Evolutionary conservation across 192 early-diverging fungal genomes (phyloP).

Genomic region (Gonapodya prolifera): DNA sequence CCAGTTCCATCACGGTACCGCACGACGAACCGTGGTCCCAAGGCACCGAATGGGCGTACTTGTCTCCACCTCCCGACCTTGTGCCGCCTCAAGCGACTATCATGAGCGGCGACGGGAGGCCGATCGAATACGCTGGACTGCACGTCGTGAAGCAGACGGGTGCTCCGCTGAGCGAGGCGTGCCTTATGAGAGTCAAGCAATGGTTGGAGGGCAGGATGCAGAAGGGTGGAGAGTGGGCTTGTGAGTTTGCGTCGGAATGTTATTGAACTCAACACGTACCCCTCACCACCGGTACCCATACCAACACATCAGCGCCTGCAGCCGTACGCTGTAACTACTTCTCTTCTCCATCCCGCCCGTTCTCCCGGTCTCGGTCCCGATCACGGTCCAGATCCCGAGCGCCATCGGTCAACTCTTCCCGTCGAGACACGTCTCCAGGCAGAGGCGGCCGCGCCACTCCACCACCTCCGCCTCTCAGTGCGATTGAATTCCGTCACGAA

Average conservation of each 20-base stretch:
- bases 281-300: no score
- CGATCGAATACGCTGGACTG: not conserved
- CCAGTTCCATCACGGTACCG: not conserved
- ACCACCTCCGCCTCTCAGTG: no score
- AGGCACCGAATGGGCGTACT: not conserved
- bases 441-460: not conserved
- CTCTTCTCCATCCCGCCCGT: not conserved
- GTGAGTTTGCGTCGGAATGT: not conserved
- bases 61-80: not conserved
- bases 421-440: no score
- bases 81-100: not conserved
- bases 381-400: not conserved
- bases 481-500: no score
- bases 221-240: not conserved
- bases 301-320: not conserved
- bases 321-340: not conserved
- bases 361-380: not conserved
- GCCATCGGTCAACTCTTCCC: no score
- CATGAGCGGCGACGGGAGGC: not conserved
- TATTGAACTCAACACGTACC: no score
- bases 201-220: not conserved
- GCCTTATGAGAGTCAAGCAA: not conserved
- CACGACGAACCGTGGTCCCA: no score
- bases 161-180: not conserved
- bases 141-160: not conserved